Conservation (phyloP, 2,329 filamentous ascomycete genomes). For the Talaromyces albobiverticillius region DNA sequence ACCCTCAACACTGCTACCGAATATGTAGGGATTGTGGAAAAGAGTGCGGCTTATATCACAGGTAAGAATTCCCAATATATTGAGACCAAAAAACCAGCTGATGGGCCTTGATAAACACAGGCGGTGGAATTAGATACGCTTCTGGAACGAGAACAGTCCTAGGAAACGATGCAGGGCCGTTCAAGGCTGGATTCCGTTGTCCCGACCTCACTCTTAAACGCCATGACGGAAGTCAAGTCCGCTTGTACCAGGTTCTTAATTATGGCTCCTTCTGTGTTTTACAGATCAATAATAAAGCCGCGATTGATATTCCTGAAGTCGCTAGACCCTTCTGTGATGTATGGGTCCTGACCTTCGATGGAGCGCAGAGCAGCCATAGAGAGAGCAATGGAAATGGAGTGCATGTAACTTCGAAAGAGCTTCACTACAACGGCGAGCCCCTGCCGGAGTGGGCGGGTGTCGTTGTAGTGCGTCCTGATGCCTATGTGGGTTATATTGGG, state of each 20-base stretch:
- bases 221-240: background rate
- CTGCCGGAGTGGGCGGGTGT: conserved; percentile 2
- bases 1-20: conserved; percentile 3
- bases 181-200: conserved; percentile 2
- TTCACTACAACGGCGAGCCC: background rate
- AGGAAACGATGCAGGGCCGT: conserved; percentile 1
- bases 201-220: conserved; percentile 1
- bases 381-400: background rate
- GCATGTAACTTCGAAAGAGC: background rate
- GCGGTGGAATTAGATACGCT: conserved; percentile 2
- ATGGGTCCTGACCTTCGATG: background rate
- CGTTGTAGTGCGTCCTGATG: conserved; percentile 7
- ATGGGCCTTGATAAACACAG: background rate
- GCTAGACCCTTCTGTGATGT: background rate
- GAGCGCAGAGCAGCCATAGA: background rate
- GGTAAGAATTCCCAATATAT: background rate
- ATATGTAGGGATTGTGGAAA: conserved; percentile 10
- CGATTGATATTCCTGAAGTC: conserved; percentile 3
- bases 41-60: conserved; percentile 13
- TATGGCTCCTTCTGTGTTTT: background rate
- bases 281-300: background rate
- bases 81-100: no score
- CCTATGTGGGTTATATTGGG: conserved; percentile 9
- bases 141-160: background rate
- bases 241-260: conserved; percentile 4